These are phyloP conservation scores for Sporothrix euskadiensis DNA, from an alignment of 2,329 filamentous ascomycete species.

Conservation along the genomic window DNA sequence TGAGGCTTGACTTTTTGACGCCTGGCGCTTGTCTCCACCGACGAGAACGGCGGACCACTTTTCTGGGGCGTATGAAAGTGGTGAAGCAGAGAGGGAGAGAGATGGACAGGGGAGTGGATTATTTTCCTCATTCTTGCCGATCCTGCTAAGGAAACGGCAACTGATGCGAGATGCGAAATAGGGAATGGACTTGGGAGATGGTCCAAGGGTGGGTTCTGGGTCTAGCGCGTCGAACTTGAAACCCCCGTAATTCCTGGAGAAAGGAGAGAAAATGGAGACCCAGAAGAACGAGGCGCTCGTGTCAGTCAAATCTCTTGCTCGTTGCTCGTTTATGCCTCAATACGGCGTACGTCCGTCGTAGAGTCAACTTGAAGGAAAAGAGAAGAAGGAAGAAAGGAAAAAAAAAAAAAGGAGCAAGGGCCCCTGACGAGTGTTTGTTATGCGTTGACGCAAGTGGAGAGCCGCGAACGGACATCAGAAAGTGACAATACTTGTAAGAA, in stretches of 20 bases:
- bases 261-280: neutral
- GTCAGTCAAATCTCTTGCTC: slow-evolving; percentile 9
- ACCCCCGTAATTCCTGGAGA: slow-evolving; percentile 23
- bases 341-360: no score
- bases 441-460: slow-evolving; percentile 4
- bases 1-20: neutral
- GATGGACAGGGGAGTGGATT: neutral
- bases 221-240: slow-evolving; percentile 22
- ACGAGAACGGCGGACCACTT: neutral
- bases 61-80: neutral
- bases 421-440: neutral
- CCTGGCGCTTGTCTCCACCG: slow-evolving; percentile 7
- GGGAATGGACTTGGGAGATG: slow-evolving; percentile 8
- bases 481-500: neutral
- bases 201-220: slow-evolving; percentile 7
- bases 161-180: slow-evolving; percentile 25
- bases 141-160: slow-evolving; percentile 25
- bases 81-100: neutral
- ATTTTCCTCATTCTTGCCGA: slow-evolving; percentile 9
- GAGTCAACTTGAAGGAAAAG: no score
- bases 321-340: slow-evolving; percentile 15
- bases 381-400: neutral
- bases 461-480: neutral
- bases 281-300: neutral
- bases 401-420: neutral